phyloP scores from a whole-genome alignment of 176 grass and related monocot genomes.

The Calamus simplicifolius region DNA sequence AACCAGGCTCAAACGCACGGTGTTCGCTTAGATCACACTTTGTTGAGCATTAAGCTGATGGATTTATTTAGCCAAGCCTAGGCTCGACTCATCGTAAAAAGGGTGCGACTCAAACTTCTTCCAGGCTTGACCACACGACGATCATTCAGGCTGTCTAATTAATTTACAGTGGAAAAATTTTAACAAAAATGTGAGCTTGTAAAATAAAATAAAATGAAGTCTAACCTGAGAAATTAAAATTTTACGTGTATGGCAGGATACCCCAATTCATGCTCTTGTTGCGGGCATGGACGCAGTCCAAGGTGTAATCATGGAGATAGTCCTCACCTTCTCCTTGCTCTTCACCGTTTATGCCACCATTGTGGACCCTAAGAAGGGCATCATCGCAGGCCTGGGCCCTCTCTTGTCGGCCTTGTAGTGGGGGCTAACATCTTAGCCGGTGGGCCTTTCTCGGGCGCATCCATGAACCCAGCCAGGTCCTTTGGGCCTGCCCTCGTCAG shows the following conservation, averaged over 20 bases:
- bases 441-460: constrained; percentile 60
- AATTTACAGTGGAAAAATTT: too few relatives aligned
- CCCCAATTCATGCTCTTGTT: constrained; percentile 55
- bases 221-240: neutral
- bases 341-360: constrained; percentile 71
- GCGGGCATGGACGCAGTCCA: constrained; percentile 31
- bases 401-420: constrained; percentile 59
- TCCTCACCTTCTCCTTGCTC: constrained; percentile 85
- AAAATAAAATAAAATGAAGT: too few relatives aligned
- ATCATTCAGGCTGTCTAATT: too few relatives aligned
- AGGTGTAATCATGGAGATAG: constrained; percentile 58
- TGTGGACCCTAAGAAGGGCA: constrained; percentile 39
- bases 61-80: too few relatives aligned
- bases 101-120: too few relatives aligned
- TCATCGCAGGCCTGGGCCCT: constrained; percentile 28
- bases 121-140: too few relatives aligned
- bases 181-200: too few relatives aligned
- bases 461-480: constrained; percentile 83
- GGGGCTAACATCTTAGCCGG: constrained; percentile 73
- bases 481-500: constrained; percentile 61
- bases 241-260: constrained; percentile 19
- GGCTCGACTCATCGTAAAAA: too few relatives aligned
- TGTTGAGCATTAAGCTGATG: too few relatives aligned
- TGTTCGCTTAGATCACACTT: too few relatives aligned
- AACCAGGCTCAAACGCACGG: too few relatives aligned